phyloP scores from a whole-genome alignment of 2,329 filamentous ascomycete species.

The Xenoacremonium recifei region DNA sequence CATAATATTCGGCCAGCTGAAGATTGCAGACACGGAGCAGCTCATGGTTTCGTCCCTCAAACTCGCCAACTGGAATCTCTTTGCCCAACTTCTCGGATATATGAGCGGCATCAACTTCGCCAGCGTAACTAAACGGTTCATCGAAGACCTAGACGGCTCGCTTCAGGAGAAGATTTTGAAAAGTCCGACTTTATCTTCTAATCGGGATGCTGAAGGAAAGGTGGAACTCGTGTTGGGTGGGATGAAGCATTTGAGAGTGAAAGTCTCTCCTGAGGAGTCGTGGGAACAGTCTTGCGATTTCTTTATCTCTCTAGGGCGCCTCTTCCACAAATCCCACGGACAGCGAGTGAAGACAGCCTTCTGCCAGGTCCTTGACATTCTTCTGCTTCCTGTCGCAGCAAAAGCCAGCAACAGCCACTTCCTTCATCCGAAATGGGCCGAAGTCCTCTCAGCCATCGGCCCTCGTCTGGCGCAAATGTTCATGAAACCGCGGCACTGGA shows the following conservation, averaged over 20 bases:
- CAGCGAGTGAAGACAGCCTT: slow-evolving; percentile 91
- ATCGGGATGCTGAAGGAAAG: slow-evolving; percentile 72
- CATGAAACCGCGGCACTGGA: slow-evolving; percentile 90
- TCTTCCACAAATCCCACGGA: slow-evolving; percentile 84
- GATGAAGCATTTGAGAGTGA: slow-evolving; percentile 85
- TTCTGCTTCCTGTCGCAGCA: slow-evolving; percentile 84
- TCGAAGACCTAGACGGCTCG: slow-evolving; percentile 74
- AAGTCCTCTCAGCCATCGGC: slow-evolving; percentile 77
- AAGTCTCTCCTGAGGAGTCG: slow-evolving; percentile 66
- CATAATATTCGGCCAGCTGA: slow-evolving; percentile 95
- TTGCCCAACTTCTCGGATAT: slow-evolving; percentile 87
- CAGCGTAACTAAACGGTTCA: slow-evolving; percentile 78
- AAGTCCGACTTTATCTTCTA: slow-evolving; percentile 53
- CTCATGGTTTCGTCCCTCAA: slow-evolving; percentile 75
- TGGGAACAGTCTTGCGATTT: slow-evolving; percentile 92
- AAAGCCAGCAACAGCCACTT: slow-evolving; percentile 75
- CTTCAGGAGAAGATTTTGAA: slow-evolving; percentile 75
- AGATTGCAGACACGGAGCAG: slow-evolving; percentile 81
- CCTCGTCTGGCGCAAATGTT: slow-evolving; percentile 81
- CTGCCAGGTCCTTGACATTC: slow-evolving; percentile 84
- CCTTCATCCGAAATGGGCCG: slow-evolving; percentile 78
- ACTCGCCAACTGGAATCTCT: slow-evolving; percentile 93
- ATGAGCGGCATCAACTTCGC: slow-evolving; percentile 94
- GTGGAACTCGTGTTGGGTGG: slow-evolving; percentile 85
- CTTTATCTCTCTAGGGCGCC: slow-evolving; percentile 73